Percentiles rank a stretch among this genome's conserved stretches.
Conservation (phyloP, 805 yeast species). For the Clavispora phyllophila region DNA sequence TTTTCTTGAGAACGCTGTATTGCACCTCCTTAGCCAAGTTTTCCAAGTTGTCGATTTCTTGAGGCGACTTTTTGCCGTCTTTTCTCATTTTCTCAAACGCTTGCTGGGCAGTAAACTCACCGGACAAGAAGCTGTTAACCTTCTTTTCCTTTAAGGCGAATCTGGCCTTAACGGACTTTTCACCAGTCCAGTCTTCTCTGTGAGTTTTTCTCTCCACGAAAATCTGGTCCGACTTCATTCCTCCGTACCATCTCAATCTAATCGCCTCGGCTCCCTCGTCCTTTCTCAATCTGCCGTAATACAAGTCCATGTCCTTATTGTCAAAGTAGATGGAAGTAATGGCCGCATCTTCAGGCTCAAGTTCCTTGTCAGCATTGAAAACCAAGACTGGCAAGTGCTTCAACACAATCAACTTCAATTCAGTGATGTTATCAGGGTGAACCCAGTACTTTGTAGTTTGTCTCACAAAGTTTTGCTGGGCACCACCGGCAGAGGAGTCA, state of each 20-base stretch:
- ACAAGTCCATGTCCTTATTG: slow-evolving; percentile 81
- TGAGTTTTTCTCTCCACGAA: slow-evolving; percentile 98
- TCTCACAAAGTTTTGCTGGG: slow-evolving; percentile 95
- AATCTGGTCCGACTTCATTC: slow-evolving; percentile 87
- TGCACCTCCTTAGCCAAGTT: slow-evolving; percentile 91
- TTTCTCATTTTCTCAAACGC: slow-evolving; percentile 89
- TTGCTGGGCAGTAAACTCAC: slow-evolving; percentile 80
- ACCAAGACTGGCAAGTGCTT: slow-evolving; percentile 96
- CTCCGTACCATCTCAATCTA: slow-evolving; percentile 98
- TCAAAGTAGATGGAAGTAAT: slow-evolving; percentile 96
- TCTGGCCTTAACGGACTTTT: slow-evolving; percentile 97
- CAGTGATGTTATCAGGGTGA: slow-evolving; percentile 96
- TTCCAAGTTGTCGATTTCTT: slow-evolving; percentile 89
- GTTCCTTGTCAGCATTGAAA: slow-evolving; percentile 93
- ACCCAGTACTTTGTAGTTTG: slow-evolving; percentile 99
- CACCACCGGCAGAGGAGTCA: slow-evolving; percentile 96
- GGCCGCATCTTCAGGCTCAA: slow-evolving; percentile 90
- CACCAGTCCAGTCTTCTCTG: slow-evolving; percentile 99
- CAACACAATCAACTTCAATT: slow-evolving; percentile 83
- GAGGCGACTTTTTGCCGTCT: slow-evolving; percentile 81
- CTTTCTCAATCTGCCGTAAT: slow-evolving; percentile 90
- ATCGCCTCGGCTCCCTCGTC: slow-evolving; percentile 99
- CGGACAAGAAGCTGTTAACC: slow-evolving; percentile 78
- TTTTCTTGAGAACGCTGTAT: slow-evolving; percentile 78
- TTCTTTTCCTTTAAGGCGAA: slow-evolving; percentile 88